Base-by-base conservation (phyloP, 2,329 filamentous ascomycete genomes). In the Curvularia hawaiiensis region DNA sequence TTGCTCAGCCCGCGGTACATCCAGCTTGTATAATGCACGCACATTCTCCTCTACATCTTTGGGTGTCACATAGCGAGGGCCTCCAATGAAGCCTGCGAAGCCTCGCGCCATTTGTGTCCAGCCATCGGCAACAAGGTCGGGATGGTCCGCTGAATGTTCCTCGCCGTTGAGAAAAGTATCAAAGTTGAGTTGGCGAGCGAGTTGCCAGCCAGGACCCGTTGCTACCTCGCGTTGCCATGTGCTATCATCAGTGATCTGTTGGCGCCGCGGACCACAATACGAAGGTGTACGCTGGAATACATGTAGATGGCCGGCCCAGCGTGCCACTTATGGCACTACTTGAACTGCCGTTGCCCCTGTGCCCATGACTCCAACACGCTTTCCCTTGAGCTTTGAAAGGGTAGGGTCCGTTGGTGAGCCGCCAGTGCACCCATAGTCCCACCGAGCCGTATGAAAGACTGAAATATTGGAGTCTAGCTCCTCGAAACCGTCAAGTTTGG, bases 91-190 rank as follows among this genome's bases (percentile, higher is more conserved):
- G n/a, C 49, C 46, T 8, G 52, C 58, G 14, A 64, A 60, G 3
- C 50, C 50, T 18, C 58, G 54, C 14, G 54, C 54, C 20, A 38
- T 39, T n/a, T 60, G 58, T 2, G 78, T 77, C 82, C 81, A 85
- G 7, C 72, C 78, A 58, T 86, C 84, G 16, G 74, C 59, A 6
- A 85, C 77, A 18, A 83, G 60, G 60, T 85, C 73, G 3, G 69
- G 50, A 9, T 58, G 54, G 5, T 56, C 66, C 12, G 72, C 70
- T 3, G 78, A 74, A 16, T 52, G 46, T 31, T 72, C 63, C 2
- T 65, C 60, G 7, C 71, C 60, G 1, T 58, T 57, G 20, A 71
- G 70, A 22, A 56, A 52, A 6, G 49, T 46, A 28, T 77, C 70
- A 51, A 80, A 78, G 63, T 84, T 85, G 41, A 64, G 50, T 40